Evolutionary conservation across 768 basidiomycete genomes (phyloP).

Genomic region (Kondoa subrosea): DNA sequence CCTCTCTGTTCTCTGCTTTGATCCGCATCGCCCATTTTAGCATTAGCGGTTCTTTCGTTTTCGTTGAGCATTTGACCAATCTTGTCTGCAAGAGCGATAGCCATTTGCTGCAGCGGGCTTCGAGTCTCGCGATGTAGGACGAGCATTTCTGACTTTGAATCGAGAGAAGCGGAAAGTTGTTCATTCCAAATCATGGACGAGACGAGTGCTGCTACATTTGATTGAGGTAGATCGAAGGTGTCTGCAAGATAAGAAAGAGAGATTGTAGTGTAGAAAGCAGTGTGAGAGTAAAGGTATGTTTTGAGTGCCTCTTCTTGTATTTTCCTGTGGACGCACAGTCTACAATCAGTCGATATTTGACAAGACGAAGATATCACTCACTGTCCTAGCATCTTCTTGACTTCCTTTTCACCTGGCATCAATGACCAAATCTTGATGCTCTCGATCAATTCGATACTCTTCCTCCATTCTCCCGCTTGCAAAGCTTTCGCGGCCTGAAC

Average conservation of each 20-base stretch:
- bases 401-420: slow-evolving; percentile 69
- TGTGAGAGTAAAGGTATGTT: slow-evolving; percentile 96
- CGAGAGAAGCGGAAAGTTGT: slow-evolving; percentile 72
- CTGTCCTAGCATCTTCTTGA: slow-evolving; percentile 92
- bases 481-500: slow-evolving; percentile 97
- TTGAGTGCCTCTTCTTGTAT: slow-evolving; percentile 95
- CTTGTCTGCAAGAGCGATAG: slow-evolving; percentile 62
- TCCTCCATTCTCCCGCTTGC: slow-evolving; percentile 93
- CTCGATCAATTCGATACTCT: slow-evolving; percentile 78
- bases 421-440: slow-evolving; percentile 96
- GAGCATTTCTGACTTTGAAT: slow-evolving; percentile 74
- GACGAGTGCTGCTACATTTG: slow-evolving; percentile 72
- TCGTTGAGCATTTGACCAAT: slow-evolving; percentile 8
- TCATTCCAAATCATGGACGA: slow-evolving; percentile 99
- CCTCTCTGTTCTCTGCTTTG: not conserved
- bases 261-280: slow-evolving; percentile 76
- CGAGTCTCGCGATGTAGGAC: slow-evolving; percentile 86
- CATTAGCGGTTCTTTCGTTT: slow-evolving; percentile 3
- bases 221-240: slow-evolving; percentile 67
- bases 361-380: slow-evolving; percentile 33
- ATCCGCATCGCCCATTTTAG: slow-evolving; percentile 3
- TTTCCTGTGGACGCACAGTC: slow-evolving; percentile 42
- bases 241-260: slow-evolving; percentile 71
- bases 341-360: not conserved
- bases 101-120: slow-evolving; percentile 73